These are phyloP conservation scores for Amanita muscaria DNA, from an alignment of 768 basidiomycete species.

Conservation along the genomic window DNA sequence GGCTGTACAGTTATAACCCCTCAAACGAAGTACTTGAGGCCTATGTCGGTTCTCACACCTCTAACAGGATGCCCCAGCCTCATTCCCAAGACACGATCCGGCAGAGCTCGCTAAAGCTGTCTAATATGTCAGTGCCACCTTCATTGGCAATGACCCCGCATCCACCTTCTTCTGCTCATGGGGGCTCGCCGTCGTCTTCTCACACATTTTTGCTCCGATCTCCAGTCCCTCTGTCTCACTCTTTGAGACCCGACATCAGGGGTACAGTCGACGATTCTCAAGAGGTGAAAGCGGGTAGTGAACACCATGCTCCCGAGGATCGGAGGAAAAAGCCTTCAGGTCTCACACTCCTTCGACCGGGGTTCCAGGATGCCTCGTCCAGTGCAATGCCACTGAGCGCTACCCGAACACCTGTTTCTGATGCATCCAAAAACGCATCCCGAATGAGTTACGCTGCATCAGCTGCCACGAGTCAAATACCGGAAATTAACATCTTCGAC, in stretches of 20 bases:
- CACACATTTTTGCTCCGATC: background rate
- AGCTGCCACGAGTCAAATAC: too few species aligned
- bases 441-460: too few species aligned
- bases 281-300: too few species aligned
- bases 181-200: background rate
- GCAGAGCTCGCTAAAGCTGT: conserved; percentile 56
- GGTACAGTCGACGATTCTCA: too few species aligned
- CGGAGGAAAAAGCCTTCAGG: background rate
- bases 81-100: conserved; percentile 62
- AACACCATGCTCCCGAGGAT: too few species aligned
- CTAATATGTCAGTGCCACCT: conserved; percentile 28
- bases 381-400: background rate
- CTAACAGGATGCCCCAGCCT: conserved; percentile 15
- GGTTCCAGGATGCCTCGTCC: background rate
- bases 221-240: background rate
- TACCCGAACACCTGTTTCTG: background rate
- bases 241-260: background rate
- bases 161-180: background rate
- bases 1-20: conserved; percentile 41
- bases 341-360: conserved; percentile 2
- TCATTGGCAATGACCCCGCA: background rate
- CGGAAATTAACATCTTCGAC: too few species aligned
- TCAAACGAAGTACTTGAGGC: conserved; percentile 18
- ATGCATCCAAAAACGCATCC: too few species aligned
- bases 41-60: conserved; percentile 10